These are phyloP conservation scores for Blastobotrys attinorum DNA, from an alignment of 805 yeast genomes.

Conservation along the genomic window DNA sequence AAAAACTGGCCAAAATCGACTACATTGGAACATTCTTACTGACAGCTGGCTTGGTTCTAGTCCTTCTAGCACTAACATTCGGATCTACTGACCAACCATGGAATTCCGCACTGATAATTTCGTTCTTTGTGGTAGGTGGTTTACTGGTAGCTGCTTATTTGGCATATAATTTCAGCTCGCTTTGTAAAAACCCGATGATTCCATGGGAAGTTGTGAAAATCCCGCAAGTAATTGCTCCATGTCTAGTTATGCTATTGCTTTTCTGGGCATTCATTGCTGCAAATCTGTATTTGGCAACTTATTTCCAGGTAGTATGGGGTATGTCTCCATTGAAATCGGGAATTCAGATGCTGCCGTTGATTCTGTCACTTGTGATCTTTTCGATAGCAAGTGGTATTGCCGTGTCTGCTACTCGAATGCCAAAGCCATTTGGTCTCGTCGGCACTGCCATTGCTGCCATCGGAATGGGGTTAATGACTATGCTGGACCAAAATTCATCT, in stretches of 20 bases:
- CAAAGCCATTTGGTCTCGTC: slow-evolving; percentile 35
- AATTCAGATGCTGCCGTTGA: slow-evolving; percentile 36
- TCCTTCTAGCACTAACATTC: slow-evolving; percentile 46
- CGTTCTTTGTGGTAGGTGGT: slow-evolving; percentile 38
- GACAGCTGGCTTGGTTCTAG: slow-evolving; percentile 31
- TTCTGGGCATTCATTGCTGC: slow-evolving; percentile 42
- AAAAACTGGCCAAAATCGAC: slow-evolving; percentile 42
- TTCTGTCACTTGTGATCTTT: slow-evolving; percentile 34
- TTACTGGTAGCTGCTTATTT: slow-evolving; percentile 33
- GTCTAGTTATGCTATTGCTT: slow-evolving; percentile 34
- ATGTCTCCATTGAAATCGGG: slow-evolving; percentile 34
- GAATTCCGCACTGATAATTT: slow-evolving; percentile 44
- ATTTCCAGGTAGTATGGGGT: slow-evolving; percentile 39
- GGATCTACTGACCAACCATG: slow-evolving; percentile 46
- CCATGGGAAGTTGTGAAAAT: slow-evolving; percentile 14
- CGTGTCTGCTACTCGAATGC: slow-evolving; percentile 34
- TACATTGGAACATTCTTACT: slow-evolving; percentile 40
- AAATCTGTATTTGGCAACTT: slow-evolving; percentile 40
- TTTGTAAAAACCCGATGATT: slow-evolving; percentile 32
- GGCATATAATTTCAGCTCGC: slow-evolving; percentile 28
- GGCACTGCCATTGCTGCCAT: slow-evolving; percentile 33
- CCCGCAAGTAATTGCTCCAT: slow-evolving; percentile 20
- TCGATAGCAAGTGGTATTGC: slow-evolving; percentile 39
- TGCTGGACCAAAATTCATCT: slow-evolving; percentile 35
- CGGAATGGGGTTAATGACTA: slow-evolving; percentile 38